phyloP scores from a whole-genome alignment of 2,329 filamentous ascomycete genomes.

The Ophiocordyceps robertsii region DNA sequence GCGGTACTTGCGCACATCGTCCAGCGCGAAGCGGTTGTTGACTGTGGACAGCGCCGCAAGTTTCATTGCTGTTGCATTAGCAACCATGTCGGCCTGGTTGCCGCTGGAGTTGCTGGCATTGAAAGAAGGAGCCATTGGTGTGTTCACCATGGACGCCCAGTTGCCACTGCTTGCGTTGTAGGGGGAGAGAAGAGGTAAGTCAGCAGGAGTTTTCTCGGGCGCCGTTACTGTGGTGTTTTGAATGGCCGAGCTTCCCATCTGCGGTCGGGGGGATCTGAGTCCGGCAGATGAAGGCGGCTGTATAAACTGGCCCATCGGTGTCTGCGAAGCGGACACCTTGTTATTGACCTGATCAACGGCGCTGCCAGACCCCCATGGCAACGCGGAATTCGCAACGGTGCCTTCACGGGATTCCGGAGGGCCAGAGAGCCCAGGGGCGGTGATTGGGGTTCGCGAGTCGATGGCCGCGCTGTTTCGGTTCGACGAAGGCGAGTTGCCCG shows the following conservation, averaged over 20 bases:
- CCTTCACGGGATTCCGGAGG: constrained; percentile 22
- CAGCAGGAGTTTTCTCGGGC: constrained; percentile 49
- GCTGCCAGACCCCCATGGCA: constrained; percentile 58
- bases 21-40: constrained; percentile 93
- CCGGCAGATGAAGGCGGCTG: constrained; percentile 63
- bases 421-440: constrained; percentile 60
- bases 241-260: constrained; percentile 54
- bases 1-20: constrained; percentile 93
- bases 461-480: constrained; percentile 83
- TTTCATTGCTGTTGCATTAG: constrained; percentile 98
- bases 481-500: constrained; percentile 75
- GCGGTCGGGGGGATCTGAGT: constrained; percentile 68
- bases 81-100: constrained; percentile 90
- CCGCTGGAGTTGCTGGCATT: constrained; percentile 36
- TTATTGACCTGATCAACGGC: constrained; percentile 39
- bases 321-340: constrained; percentile 66
- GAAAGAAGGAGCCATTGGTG: constrained; percentile 86
- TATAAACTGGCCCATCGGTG: constrained; percentile 88
- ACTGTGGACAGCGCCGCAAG: constrained; percentile 92
- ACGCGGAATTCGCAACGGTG: constrained; percentile 26
- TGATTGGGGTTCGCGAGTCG: constrained; percentile 62
- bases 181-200: constrained; percentile 77
- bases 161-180: constrained; percentile 71
- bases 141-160: constrained; percentile 98
- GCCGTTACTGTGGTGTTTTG: constrained; percentile 74